phyloP scores from a whole-genome alignment of 2,329 filamentous ascomycete species.

The Cadophora sp. region DNA sequence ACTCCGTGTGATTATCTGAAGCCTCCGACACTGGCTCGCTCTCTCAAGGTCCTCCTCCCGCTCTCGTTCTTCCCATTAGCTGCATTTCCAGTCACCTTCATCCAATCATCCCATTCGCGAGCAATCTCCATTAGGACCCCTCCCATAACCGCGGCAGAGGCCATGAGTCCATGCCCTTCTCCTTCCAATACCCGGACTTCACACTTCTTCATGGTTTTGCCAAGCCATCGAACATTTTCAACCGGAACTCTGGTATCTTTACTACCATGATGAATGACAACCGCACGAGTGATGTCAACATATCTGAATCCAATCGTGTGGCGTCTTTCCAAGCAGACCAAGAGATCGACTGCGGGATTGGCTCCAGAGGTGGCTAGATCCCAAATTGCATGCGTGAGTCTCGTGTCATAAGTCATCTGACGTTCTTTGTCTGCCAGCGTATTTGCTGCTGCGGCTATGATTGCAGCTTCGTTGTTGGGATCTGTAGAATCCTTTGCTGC shows the following conservation, averaged over 20 bases:
- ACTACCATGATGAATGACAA: constrained; percentile 93
- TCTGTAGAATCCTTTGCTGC: constrained; percentile 41
- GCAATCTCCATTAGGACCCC: constrained; percentile 94
- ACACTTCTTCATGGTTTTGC: constrained; percentile 90
- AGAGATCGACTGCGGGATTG: constrained; percentile 90
- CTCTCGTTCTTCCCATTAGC: constrained; percentile 38
- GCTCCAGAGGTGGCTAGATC: constrained; percentile 87
- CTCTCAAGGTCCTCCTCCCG: constrained; percentile 39
- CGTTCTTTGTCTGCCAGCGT: constrained; percentile 74
- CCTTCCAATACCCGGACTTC: constrained; percentile 90
- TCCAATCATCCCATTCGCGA: constrained; percentile 92
- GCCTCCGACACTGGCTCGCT: constrained; percentile 43
- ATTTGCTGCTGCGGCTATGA: constrained; percentile 60
- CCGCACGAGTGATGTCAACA: constrained; percentile 89
- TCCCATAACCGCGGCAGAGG: constrained; percentile 90
- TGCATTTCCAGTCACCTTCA: constrained; percentile 59
- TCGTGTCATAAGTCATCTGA: constrained; percentile 78
- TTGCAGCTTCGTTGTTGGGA: constrained; percentile 43
- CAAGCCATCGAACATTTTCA: constrained; percentile 94
- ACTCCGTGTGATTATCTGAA: constrained; percentile 37
- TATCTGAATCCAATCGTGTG: constrained; percentile 96
- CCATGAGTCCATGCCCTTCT: constrained; percentile 96
- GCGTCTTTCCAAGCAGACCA: constrained; percentile 89
- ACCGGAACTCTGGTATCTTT: constrained; percentile 91
- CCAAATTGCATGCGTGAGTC: constrained; percentile 94